Base-by-base conservation (phyloP, 177 flowering plant genomes). In the Vitis hybrid region DNA sequence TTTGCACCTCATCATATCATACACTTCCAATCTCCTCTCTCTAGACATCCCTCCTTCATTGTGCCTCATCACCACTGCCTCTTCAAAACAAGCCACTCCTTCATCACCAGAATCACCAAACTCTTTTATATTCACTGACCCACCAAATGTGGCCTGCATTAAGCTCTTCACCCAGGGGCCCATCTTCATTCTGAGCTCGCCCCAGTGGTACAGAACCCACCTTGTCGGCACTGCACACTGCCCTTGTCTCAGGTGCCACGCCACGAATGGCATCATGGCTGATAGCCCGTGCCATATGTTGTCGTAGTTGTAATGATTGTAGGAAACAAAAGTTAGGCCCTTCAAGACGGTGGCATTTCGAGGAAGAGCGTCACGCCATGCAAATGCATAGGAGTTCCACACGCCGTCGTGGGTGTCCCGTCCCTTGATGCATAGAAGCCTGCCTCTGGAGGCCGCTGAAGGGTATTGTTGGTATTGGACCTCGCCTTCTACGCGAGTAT, bases 251-350 rank as follows among this genome's bases (percentile, higher is more conserved):
- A 79, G 70, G 22, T 79, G 75, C 89, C 89, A 86, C n/a, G 81
- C 73, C 10, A 81, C 82, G 61, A 86, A 84, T 15, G 87, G 89
- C 4, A 38, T 70, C 66, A 77, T 56, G 2, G 84, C 76, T 7
- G 65, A 38, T 33, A 86, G 17, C 8, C 82, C 83, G 50, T 86
- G 89, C 84, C 80, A 86, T 28, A 86, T 17, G 53, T 86, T 86
- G 1, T 2, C 47, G 54, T 86, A 82, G 65, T 80, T 75, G 61
- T 77, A 83, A 70, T 82, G 74, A 4, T 77, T 82, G 50, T 85
- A 79, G 0, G 84, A 82, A 13, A 83, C 79, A 47, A 80, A 86
- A 13, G 82, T 81, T 4, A 82, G 68, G 19, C 87, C 89, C 19
- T 60, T 66, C 67, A 82, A 11, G 58, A 78, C 53, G 1, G 71